These are phyloP conservation scores for Penicillium mononematosum DNA, from an alignment of 495 filamentous ascomycete genomes.

Conservation along the genomic window DNA sequence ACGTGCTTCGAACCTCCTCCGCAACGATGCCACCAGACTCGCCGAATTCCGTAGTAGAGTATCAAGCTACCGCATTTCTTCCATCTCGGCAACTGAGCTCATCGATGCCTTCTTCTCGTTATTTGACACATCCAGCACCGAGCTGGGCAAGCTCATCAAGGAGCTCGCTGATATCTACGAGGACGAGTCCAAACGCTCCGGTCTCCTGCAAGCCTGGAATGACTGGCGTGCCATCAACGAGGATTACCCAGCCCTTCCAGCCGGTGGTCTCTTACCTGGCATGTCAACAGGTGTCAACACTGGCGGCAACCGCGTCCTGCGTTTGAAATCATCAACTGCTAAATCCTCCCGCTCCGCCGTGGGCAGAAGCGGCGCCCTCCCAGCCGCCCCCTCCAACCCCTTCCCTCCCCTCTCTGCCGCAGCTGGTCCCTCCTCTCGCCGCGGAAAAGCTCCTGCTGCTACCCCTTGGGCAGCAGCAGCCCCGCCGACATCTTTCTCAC, in stretches of 20 bases:
- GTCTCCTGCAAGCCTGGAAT: constrained; percentile 79
- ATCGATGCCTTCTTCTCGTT: constrained; percentile 79
- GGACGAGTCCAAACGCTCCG: constrained; percentile 66
- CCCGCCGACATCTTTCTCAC: constrained; percentile 30
- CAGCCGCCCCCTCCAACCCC: constrained; percentile 39
- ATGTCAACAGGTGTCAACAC: constrained; percentile 42
- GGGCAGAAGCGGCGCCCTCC: constrained; percentile 42
- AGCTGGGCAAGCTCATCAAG: constrained; percentile 85
- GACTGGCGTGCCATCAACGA: constrained; percentile 95
- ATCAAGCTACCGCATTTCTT: constrained; percentile 66
- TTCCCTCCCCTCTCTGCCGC: constrained; percentile 49
- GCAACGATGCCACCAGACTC: constrained; percentile 70
- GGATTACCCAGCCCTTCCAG: constrained; percentile 89
- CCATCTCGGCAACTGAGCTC: constrained; percentile 67
- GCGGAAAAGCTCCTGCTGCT: constrained; percentile 33
- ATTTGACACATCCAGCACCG: constrained; percentile 74
- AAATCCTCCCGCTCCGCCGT: constrained; percentile 65
- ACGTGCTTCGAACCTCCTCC: constrained; percentile 75
- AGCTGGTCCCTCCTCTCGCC: constrained; percentile 35
- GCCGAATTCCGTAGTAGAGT: constrained; percentile 72
- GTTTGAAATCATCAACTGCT: constrained; percentile 74
- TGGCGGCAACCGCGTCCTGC: constrained; percentile 59
- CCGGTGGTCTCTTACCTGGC: constrained; percentile 57
- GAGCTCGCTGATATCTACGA: constrained; percentile 95
- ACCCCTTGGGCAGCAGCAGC: constrained; percentile 51